Conservation (phyloP, 2,329 filamentous ascomycete genomes). For the Penicillium sp. region DNA sequence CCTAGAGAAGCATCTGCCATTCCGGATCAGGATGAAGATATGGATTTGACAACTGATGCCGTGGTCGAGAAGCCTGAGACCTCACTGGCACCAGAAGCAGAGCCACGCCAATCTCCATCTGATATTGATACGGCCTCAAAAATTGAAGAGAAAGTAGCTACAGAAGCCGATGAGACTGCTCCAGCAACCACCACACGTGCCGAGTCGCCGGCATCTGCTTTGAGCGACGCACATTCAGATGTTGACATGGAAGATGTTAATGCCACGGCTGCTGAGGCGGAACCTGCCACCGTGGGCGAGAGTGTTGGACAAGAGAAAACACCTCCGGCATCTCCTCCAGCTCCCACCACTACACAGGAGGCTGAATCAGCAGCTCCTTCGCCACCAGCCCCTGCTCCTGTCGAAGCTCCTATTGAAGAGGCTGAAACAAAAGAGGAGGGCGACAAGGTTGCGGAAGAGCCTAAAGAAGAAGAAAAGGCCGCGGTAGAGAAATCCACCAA, state of each 20-base stretch:
- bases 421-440: slow-evolving; percentile 18
- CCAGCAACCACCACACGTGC: slow-evolving; percentile 28
- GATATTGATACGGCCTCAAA: slow-evolving; percentile 27
- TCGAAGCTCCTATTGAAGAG: slow-evolving; percentile 17
- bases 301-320: slow-evolving; percentile 25
- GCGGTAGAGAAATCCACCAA: slow-evolving; percentile 14
- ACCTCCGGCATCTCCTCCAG: slow-evolving; percentile 19
- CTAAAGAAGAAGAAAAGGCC: slow-evolving; percentile 3
- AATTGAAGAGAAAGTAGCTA: slow-evolving; percentile 28
- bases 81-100: slow-evolving; percentile 28
- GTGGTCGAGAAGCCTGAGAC: slow-evolving; percentile 41
- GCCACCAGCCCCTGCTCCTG: slow-evolving; percentile 19
- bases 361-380: slow-evolving; percentile 17
- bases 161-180: slow-evolving; percentile 28
- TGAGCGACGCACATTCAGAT: slow-evolving; percentile 18
- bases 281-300: slow-evolving; percentile 16
- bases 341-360: slow-evolving; percentile 18
- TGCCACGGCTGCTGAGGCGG: slow-evolving; percentile 18
- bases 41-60: slow-evolving; percentile 32
- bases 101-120: slow-evolving; percentile 24
- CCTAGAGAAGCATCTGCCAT: slow-evolving; percentile 41
- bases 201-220: slow-evolving; percentile 27
- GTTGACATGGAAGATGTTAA: slow-evolving; percentile 36
- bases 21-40: slow-evolving; percentile 44
- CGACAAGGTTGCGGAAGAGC: neutral